Conservation (phyloP, 345 rosid species). For the Cardamine occulta region DNA sequence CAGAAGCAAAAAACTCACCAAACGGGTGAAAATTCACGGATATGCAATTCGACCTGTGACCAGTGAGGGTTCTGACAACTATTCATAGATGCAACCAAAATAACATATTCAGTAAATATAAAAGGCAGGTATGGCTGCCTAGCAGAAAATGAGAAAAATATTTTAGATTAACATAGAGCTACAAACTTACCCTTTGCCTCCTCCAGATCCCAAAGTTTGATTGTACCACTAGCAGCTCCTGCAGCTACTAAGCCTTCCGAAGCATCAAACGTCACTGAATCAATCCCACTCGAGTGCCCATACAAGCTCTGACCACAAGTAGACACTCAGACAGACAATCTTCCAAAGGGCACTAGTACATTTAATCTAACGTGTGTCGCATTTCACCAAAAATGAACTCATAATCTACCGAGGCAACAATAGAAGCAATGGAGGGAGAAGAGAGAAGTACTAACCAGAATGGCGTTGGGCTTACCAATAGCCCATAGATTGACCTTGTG, state of each 20-base stretch:
- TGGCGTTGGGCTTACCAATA: slow-evolving; percentile 98
- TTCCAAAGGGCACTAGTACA: slow-evolving; percentile 3
- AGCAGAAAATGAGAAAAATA: background rate
- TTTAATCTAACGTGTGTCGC: background rate
- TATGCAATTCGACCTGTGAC: slow-evolving; percentile 97
- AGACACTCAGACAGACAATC: slow-evolving; percentile 23
- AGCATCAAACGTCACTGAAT: slow-evolving; percentile 94
- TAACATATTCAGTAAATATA: background rate
- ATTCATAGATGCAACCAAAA: slow-evolving; percentile 34
- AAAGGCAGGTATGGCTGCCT: background rate
- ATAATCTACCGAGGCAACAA: slow-evolving; percentile 4
- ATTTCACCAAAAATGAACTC: slow-evolving; percentile 13
- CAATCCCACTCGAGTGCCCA: slow-evolving; percentile 94
- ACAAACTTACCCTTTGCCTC: slow-evolving; percentile 87
- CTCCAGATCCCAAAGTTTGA: slow-evolving; percentile 98
- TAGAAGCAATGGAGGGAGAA: slow-evolving; percentile 6
- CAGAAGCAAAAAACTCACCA: slow-evolving; percentile 99
- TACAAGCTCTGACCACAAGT: slow-evolving; percentile 72
- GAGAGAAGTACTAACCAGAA: slow-evolving; percentile 66
- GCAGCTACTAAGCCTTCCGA: slow-evolving; percentile 92
- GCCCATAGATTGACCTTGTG: slow-evolving; percentile 99
- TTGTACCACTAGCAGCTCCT: slow-evolving; percentile 97
- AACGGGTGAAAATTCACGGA: slow-evolving; percentile 96
- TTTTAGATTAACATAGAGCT: slow-evolving; percentile 12
- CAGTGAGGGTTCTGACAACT: slow-evolving; percentile 96